Conservation (phyloP, 2,329 filamentous ascomycete genomes). For the Paracamarosporium sp. region DNA sequence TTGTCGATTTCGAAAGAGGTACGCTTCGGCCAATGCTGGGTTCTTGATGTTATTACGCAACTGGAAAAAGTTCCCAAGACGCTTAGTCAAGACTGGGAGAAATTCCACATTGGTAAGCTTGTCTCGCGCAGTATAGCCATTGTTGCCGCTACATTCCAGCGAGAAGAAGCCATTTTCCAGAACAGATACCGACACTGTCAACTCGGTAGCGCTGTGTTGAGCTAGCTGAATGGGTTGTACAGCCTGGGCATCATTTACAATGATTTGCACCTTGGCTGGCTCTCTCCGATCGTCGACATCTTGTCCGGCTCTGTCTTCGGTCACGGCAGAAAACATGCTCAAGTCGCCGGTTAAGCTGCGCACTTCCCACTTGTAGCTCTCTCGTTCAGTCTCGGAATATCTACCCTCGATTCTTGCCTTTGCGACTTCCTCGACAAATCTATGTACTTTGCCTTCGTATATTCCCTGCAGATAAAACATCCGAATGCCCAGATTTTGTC, state of each 20-base stretch:
- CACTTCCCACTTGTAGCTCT: slow-evolving; percentile 80
- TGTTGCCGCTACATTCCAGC: slow-evolving; percentile 68
- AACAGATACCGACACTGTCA: slow-evolving; percentile 69
- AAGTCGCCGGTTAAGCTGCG: slow-evolving; percentile 67
- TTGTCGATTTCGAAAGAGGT: slow-evolving; percentile 80
- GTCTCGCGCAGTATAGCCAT: slow-evolving; percentile 76
- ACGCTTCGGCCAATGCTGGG: slow-evolving; percentile 66
- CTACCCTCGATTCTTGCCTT: slow-evolving; percentile 87
- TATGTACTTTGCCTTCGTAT: slow-evolving; percentile 78
- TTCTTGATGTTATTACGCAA: slow-evolving; percentile 74
- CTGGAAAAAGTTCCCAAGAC: slow-evolving; percentile 75
- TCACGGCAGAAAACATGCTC: slow-evolving; percentile 69
- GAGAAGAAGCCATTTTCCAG: slow-evolving; percentile 62
- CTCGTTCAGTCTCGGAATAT: slow-evolving; percentile 83
- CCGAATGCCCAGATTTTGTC: slow-evolving; percentile 37
- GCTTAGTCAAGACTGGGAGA: slow-evolving; percentile 74
- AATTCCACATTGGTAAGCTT: slow-evolving; percentile 76
- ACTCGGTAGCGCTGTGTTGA: slow-evolving; percentile 66
- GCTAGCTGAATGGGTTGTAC: slow-evolving; percentile 59
- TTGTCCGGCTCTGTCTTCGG: slow-evolving; percentile 71
- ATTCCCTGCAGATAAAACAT: slow-evolving; percentile 73
- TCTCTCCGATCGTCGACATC: slow-evolving; percentile 69
- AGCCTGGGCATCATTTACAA: slow-evolving; percentile 74
- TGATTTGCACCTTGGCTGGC: slow-evolving; percentile 72
- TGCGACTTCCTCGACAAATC: slow-evolving; percentile 82